phyloP scores from a whole-genome alignment of 768 basidiomycete genomes.

The Tricholoma matsutake region DNA sequence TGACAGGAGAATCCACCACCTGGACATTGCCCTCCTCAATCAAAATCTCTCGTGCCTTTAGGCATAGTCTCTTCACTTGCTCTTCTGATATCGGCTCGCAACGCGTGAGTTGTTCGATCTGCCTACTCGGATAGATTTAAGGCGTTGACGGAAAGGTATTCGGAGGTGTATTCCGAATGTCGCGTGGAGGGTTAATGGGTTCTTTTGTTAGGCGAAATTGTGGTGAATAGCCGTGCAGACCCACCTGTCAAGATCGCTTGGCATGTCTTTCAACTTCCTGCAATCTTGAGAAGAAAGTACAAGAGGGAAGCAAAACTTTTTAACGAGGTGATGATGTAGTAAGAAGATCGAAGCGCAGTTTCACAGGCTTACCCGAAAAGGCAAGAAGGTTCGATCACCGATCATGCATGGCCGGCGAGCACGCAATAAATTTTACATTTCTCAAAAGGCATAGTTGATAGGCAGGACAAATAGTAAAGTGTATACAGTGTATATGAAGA shows the following conservation, averaged over 20 bases:
- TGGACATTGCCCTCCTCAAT: slow-evolving; percentile 99
- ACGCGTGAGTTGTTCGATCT: slow-evolving; percentile 90
- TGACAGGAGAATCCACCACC: slow-evolving; percentile 87
- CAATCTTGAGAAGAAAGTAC: not conserved
- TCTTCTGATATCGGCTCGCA: slow-evolving; percentile 96
- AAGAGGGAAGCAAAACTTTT: not conserved
- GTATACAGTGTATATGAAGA: not conserved
- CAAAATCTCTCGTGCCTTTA: slow-evolving; percentile 94
- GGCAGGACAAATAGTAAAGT: not conserved
- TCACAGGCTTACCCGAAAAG: slow-evolving; percentile 1
- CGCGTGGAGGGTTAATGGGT: not conserved
- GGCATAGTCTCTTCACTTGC: slow-evolving; percentile 91
- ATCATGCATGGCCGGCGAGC: too few species aligned
- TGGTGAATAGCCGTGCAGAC: not conserved
- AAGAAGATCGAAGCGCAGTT: not conserved
- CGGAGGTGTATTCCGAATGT: not conserved
- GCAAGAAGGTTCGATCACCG: not conserved
- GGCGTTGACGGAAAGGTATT: not conserved
- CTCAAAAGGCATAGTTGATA: not conserved
- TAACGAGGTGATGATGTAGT: not conserved
- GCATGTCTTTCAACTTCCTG: slow-evolving; percentile 9
- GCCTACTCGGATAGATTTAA: slow-evolving; percentile 44
- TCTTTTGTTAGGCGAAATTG: not conserved
- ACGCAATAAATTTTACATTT: too few species aligned
- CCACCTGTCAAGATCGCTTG: slow-evolving; percentile 26